Percentiles rank a stretch among this genome's conserved stretches.
phyloP scores from a whole-genome alignment of 345 rosid species.

The Erodium maritimum region DNA sequence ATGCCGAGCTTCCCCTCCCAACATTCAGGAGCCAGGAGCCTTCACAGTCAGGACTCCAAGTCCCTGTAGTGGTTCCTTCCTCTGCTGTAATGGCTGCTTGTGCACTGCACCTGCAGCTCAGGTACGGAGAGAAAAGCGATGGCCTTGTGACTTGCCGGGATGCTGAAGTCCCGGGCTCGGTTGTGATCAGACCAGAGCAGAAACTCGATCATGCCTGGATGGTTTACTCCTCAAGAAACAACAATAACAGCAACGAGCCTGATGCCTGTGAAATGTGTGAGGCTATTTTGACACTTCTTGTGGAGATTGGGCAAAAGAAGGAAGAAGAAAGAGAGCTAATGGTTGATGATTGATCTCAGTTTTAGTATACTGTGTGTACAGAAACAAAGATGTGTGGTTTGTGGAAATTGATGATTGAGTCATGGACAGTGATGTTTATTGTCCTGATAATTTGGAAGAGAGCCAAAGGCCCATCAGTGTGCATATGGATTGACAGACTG shows the following conservation, averaged over 20 bases:
- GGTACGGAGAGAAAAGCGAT: constrained; percentile 64
- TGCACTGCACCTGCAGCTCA: constrained; percentile 52
- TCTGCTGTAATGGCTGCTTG: constrained; percentile 52
- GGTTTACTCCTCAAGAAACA: constrained; percentile 44
- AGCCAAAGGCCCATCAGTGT: too few species aligned
- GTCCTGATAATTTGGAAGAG: too few species aligned
- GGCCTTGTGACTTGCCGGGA: constrained; percentile 55
- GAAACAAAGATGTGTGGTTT: too few species aligned
- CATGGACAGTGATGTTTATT: too few species aligned
- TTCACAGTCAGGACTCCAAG: constrained; percentile 25
- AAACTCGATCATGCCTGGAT: constrained; percentile 62
- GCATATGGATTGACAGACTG: too few species aligned
- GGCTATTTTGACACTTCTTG: constrained; percentile 46
- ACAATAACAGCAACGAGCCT: constrained; percentile 24
- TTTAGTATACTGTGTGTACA: too few species aligned
- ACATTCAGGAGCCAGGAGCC: constrained; percentile 17
- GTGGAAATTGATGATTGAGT: too few species aligned
- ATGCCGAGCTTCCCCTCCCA: constrained; percentile 53
- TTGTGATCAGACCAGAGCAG: constrained; percentile 34
- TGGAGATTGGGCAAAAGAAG: constrained; percentile 30
- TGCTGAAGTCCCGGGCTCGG: constrained; percentile 60
- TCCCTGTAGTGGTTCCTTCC: constrained; percentile 44
- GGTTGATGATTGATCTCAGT: neutral
- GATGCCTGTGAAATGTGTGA: constrained; percentile 55
- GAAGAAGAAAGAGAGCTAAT: neutral